phyloP scores from a whole-genome alignment of 306 rosid genomes.

The Corylus avellana region DNA sequence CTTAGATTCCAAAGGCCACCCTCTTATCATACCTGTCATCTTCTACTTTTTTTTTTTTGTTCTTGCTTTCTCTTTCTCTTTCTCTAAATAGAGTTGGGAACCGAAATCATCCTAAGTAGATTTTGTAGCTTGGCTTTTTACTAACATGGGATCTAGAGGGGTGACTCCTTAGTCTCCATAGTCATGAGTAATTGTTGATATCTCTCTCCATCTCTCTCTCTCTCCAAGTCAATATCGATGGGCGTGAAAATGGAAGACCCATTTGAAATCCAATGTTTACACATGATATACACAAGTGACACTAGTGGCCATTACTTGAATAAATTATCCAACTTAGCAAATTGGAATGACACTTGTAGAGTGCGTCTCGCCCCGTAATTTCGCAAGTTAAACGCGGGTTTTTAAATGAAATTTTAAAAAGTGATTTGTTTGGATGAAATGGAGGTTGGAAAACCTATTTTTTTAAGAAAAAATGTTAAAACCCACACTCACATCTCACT shows the following conservation, averaged over 20 bases:
- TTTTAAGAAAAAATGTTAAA: no score
- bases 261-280: slow-evolving; percentile 49
- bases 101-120: slow-evolving; percentile 62
- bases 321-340: slow-evolving; percentile 21
- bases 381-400: no score
- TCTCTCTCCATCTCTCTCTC: slow-evolving; percentile 42
- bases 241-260: slow-evolving; percentile 55
- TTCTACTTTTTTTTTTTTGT: slow-evolving; percentile 16
- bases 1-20: slow-evolving; percentile 36
- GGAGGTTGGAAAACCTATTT: no score
- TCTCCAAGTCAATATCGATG: slow-evolving; percentile 55
- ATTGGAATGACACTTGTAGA: slow-evolving; percentile 5
- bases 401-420: no score
- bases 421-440: no score
- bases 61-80: slow-evolving; percentile 18
- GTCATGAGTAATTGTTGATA: slow-evolving; percentile 54
- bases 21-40: slow-evolving; percentile 30
- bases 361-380: no score
- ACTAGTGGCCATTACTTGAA: slow-evolving; percentile 68
- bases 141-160: slow-evolving; percentile 62
- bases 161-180: slow-evolving; percentile 62
- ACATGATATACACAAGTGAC: slow-evolving; percentile 46
- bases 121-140: slow-evolving; percentile 61
- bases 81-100: slow-evolving; percentile 40
- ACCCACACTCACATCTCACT: no score